A percentile compares a stretch with the other conserved stretches of the same genome.
These are phyloP conservation scores for Alternaria triticimaculans DNA, from an alignment of 2,329 filamentous ascomycete species.

Conservation along the genomic window DNA sequence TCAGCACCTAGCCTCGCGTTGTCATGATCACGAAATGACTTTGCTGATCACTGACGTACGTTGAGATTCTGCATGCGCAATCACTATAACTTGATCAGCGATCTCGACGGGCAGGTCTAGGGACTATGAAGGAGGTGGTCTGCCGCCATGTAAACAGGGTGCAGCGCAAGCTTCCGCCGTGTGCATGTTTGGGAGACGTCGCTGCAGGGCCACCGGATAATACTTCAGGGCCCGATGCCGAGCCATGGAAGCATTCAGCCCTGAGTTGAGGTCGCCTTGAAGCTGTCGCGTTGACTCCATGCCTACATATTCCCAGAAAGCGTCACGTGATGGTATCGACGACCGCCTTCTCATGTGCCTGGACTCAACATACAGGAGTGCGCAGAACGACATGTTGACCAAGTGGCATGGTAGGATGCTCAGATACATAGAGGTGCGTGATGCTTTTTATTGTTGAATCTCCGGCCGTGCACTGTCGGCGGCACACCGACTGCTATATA, in stretches of 20 bases:
- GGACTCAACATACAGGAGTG: background rate
- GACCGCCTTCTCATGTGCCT: background rate
- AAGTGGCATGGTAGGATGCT: background rate
- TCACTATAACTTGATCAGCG: background rate
- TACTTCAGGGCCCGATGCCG: background rate
- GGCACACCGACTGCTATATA: slow-evolving; percentile 5
- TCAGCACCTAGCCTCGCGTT: background rate
- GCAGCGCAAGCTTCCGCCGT: background rate
- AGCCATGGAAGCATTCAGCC: background rate
- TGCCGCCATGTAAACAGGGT: background rate
- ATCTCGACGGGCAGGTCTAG: background rate
- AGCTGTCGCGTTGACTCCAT: background rate
- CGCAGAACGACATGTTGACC: background rate
- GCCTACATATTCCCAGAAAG: background rate
- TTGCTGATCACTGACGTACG: slow-evolving; percentile 12
- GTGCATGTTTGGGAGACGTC: background rate
- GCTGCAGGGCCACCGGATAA: slow-evolving; percentile 10
- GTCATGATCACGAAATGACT: background rate
- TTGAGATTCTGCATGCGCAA: background rate
- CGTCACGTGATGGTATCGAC: background rate
- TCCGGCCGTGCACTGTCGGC: background rate
- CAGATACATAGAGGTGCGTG: background rate
- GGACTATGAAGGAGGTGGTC: background rate
- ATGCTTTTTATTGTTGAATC: slow-evolving; percentile 1
- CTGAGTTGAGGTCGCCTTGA: background rate